These are phyloP conservation scores for Ceratopteris richardii DNA, from an alignment of 75 land plant species.

Conservation along the genomic window DNA sequence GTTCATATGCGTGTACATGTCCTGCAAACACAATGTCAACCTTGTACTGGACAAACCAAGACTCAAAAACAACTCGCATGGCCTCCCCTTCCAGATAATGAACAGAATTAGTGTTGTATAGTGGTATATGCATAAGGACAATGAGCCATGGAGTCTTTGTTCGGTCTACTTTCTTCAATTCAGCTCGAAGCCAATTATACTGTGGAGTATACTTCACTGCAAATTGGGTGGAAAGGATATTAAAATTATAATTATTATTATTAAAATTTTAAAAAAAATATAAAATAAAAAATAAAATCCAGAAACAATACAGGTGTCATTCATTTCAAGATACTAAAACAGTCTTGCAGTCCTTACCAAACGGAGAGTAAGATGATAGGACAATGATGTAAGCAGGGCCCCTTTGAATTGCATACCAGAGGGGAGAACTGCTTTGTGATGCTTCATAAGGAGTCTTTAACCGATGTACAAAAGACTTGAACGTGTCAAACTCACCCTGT, in stretches of 20 bases:
- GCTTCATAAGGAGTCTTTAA: slow-evolving; percentile 22
- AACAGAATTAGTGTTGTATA: slow-evolving; percentile 74
- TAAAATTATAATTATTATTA: too few species aligned
- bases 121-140: slow-evolving; percentile 76
- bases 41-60: slow-evolving; percentile 49
- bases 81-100: slow-evolving; percentile 94
- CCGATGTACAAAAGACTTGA: slow-evolving; percentile 22
- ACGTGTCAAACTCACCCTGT: slow-evolving; percentile 18
- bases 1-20: slow-evolving; percentile 98
- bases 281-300: background rate
- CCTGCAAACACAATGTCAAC: slow-evolving; percentile 86
- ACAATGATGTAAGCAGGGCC: slow-evolving; percentile 35
- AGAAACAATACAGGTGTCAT: background rate
- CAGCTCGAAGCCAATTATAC: slow-evolving; percentile 49
- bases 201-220: slow-evolving; percentile 45
- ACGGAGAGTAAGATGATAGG: slow-evolving; percentile 29
- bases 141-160: slow-evolving; percentile 91
- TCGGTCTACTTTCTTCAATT: slow-evolving; percentile 57
- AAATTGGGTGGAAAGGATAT: background rate
- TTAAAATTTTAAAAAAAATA: background rate
- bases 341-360: slow-evolving; percentile 15
- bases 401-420: slow-evolving; percentile 27
- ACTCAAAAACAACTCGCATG: slow-evolving; percentile 75
- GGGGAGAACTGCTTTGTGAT: slow-evolving; percentile 29
- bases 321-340: background rate